Conservation (phyloP, 2,329 filamentous ascomycete species). For the Grosmannia serpens region DNA sequence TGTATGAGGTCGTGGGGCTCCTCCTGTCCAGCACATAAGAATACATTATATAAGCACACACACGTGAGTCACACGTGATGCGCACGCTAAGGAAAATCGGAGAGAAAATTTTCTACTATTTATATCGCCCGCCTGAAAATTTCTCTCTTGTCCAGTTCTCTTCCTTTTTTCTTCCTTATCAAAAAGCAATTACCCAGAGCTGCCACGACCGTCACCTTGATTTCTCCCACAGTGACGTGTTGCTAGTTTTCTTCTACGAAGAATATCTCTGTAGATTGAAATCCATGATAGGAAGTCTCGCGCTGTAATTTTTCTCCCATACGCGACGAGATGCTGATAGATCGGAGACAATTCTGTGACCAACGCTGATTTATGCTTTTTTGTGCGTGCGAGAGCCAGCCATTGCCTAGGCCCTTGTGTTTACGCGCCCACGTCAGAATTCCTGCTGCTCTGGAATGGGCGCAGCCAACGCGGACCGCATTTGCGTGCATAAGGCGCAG, state of each 20-base stretch:
- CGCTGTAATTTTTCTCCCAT: conserved; percentile 32
- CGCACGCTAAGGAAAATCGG: background rate
- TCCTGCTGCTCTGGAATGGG: too few relatives aligned
- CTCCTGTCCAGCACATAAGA: too few relatives aligned
- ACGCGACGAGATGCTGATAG: conserved; percentile 46
- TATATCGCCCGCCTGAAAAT: background rate
- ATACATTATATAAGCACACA: too few relatives aligned
- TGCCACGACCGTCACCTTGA: conserved; percentile 52
- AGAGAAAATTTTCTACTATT: background rate
- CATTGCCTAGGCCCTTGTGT: too few relatives aligned
- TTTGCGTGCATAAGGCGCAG: too few relatives aligned
- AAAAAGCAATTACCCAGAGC: conserved; percentile 48
- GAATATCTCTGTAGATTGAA: conserved; percentile 40
- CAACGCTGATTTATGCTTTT: background rate
- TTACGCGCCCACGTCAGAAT: too few relatives aligned
- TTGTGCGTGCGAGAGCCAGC: too few relatives aligned
- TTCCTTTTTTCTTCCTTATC: conserved; percentile 35
- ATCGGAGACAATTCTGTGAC: conserved; percentile 39
- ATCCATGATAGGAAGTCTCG: conserved; percentile 54
- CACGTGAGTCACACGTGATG: too few relatives aligned
- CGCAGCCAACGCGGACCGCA: too few relatives aligned
- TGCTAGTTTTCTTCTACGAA: conserved; percentile 32
- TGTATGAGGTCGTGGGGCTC: too few relatives aligned
- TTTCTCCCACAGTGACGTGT: conserved; percentile 46
- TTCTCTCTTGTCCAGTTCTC: conserved; percentile 11